Evolutionary conservation across 1,139 yeast genomes (phyloP).

Genomic region (Suhomyces choctaworum): DNA sequence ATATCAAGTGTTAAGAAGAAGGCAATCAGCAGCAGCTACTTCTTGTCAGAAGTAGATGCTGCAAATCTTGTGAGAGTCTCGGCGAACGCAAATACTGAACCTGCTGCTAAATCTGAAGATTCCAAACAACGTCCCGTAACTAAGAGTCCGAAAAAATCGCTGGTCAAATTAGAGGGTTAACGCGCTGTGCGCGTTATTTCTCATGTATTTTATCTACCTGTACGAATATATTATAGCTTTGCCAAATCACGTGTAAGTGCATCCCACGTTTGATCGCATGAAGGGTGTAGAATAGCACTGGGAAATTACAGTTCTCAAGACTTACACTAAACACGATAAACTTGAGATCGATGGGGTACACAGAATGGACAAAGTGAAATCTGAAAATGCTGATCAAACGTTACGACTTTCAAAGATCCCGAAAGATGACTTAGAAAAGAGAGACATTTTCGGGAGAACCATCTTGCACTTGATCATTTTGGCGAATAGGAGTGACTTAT

Average conservation of each 20-base stretch:
- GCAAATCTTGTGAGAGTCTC: background rate
- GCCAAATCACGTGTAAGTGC: conserved; percentile 3
- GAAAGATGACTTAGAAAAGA: conserved; percentile 43
- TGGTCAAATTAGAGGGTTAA: conserved; percentile 6
- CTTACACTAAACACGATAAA: no score
- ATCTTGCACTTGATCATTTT: conserved; percentile 60
- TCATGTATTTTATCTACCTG: background rate
- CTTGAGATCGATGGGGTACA: conserved; percentile 9
- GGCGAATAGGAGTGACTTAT: conserved; percentile 49
- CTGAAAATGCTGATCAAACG: conserved; percentile 4
- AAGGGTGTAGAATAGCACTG: background rate
- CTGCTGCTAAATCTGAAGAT: conserved; percentile 1
- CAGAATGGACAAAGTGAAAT: conserved; percentile 9
- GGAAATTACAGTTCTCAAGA: no score
- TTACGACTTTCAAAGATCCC: conserved; percentile 31
- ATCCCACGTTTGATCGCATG: conserved; percentile 7
- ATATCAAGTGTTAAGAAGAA: conserved; percentile 71
- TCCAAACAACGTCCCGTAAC: conserved; percentile 1
- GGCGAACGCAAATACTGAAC: background rate
- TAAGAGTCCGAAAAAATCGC: conserved; percentile 11
- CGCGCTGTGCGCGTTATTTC: conserved; percentile 2
- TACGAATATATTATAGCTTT: background rate
- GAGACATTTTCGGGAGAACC: conserved; percentile 78
- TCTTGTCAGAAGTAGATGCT: conserved; percentile 29
- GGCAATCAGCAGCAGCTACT: conserved; percentile 52